Evolutionary conservation across 192 early-diverging fungal species (phyloP), one percentile per base, ranked within the genome.

Genomic region (Gaertneriomyces semiglobifer): DNA sequence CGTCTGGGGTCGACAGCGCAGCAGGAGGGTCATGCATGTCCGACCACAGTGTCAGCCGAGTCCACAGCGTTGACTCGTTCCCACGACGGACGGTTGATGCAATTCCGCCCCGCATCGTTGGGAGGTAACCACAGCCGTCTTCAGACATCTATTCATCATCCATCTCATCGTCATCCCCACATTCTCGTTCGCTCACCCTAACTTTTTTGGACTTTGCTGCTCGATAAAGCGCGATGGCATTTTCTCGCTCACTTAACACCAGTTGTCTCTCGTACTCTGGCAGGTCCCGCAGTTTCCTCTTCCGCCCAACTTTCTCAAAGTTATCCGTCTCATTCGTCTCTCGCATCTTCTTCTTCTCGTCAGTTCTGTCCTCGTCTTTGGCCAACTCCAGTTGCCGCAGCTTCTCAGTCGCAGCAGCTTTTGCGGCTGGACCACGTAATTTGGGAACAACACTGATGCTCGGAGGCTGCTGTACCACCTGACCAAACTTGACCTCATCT

Each of bases 201-300:
- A 2, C 25, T 2, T 33, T 33, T 33, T 33, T 33, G 25, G 25
- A 33, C 44, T 68, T 73, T 44, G 53, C 62, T 2, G 66, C 50
- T 44, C 72, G 9, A 53, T 74, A 74, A 39, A 44, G 44, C 7
- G 59, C 66, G 41, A 74, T 74, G 40, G 53, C 53, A 3, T 59
- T 63, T 38, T 68, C 66, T 2, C 72, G 25, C 46, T 76, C 66
- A 18, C 9, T 41, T 33, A 53, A 42, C 7, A 74, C 54, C 18
- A 66, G 66, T 6, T 45, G 53, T 47, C 61, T 25, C 42, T 74
- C 72, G 9, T 57, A 57, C 46, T 74, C 66, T 3, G 72, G 72
- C 6, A 74, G 46, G 5, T 59, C 64, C 55, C 69, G 68, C 38
- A 74, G 60, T 48, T 74, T 74, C 11, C 72, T 44, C 43, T 67